These are phyloP conservation scores for Sclerotinia nivalis DNA, from an alignment of 2,329 filamentous ascomycete genomes.

Conservation along the genomic window DNA sequence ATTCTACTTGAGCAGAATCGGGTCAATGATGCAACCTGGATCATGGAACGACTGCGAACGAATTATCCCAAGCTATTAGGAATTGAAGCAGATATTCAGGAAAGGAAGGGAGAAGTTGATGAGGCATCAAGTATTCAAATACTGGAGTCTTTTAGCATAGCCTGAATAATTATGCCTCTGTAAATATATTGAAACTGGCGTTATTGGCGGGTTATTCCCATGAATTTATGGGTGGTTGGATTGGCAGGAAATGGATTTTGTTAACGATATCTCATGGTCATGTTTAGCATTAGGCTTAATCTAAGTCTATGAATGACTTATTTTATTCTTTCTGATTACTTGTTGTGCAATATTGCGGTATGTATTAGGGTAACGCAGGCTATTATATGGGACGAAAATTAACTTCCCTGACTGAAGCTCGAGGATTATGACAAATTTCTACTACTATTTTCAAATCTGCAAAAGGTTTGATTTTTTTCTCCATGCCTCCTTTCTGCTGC, in stretches of 20 bases:
- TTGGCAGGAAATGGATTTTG: background rate
- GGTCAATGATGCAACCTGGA: conserved; percentile 33
- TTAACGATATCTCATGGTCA: background rate
- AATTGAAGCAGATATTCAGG: conserved; percentile 26
- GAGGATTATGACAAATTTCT: background rate
- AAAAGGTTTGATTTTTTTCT: background rate
- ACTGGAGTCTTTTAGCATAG: conserved; percentile 31
- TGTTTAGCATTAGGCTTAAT: background rate
- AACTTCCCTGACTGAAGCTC: background rate
- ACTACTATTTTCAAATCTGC: no score
- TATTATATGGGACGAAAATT: no score
- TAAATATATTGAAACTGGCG: conserved; percentile 1
- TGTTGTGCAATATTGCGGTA: background rate
- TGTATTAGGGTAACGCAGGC: background rate
- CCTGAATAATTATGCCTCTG: conserved; percentile 13
- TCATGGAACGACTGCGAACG: conserved; percentile 36
- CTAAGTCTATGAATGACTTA: background rate
- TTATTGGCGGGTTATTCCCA: background rate
- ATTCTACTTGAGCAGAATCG: conserved; percentile 33
- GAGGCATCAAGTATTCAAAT: conserved; percentile 37
- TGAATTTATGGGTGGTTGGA: background rate
- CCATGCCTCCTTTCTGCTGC: background rate
- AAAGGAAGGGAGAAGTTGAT: conserved; percentile 25
- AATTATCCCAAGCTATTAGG: conserved; percentile 34
- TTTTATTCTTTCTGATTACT: background rate